phyloP scores from a whole-genome alignment of 495 filamentous ascomycete genomes.

The Bacidia gigantensis region DNA sequence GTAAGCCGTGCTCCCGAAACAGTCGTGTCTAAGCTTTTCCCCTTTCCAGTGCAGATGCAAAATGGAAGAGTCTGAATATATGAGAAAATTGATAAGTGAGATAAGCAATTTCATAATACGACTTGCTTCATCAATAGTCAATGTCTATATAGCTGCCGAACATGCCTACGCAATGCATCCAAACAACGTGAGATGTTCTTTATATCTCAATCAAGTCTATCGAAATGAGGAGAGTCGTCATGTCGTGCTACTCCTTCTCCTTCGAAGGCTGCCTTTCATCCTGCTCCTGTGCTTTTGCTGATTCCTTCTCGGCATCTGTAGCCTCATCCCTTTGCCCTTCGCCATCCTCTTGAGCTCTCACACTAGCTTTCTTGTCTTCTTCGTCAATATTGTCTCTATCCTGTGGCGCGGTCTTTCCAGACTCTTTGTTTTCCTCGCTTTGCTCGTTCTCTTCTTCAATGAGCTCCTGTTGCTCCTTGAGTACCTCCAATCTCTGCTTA shows the following conservation, averaged over 20 bases:
- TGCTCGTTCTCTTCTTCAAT: constrained; percentile 96
- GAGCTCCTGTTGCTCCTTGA: constrained; percentile 96
- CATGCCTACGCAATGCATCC: background rate
- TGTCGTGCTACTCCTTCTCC: background rate
- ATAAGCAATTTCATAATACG: too few relatives aligned
- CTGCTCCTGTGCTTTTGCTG: constrained; percentile 26
- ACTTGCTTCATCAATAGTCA: background rate
- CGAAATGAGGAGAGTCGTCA: background rate
- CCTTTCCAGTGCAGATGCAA: too few relatives aligned
- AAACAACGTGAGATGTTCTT: background rate
- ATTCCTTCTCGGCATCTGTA: constrained; percentile 30
- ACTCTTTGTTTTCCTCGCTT: constrained; percentile 56
- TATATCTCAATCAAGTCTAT: background rate
- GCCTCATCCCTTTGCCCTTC: constrained; percentile 29
- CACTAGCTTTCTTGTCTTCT: constrained; percentile 16
- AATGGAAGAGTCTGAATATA: too few relatives aligned
- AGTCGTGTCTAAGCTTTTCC: too few relatives aligned
- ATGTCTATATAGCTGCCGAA: background rate
- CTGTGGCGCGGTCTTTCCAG: constrained; percentile 41
- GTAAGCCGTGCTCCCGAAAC: too few relatives aligned
- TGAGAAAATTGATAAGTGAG: too few relatives aligned
- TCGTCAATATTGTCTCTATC: constrained; percentile 77
- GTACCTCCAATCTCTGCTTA: constrained; percentile 96
- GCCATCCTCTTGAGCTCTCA: constrained; percentile 22
- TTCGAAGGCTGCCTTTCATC: background rate